Conservation (phyloP, 768 basidiomycete genomes). For the Agaricus subrufescens region DNA sequence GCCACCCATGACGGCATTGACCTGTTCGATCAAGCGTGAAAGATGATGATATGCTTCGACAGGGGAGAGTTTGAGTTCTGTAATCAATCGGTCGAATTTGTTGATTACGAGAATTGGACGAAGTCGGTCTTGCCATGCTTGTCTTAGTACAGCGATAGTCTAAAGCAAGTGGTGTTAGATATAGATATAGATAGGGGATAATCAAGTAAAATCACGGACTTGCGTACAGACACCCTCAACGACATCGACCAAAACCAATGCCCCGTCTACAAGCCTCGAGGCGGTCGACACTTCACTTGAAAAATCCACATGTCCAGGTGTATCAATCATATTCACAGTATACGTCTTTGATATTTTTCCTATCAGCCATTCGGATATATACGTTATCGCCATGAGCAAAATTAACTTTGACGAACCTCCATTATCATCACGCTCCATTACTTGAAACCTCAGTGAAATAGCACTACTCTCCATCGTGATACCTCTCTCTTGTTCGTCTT, state of each 20-base stretch:
- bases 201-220: conserved; percentile 40
- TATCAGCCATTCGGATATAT: conserved; percentile 17
- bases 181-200: neutral
- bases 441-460: conserved; percentile 84
- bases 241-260: conserved; percentile 91
- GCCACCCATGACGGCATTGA: conserved; percentile 96
- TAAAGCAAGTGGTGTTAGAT: conserved; percentile 22
- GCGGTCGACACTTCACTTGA: conserved; percentile 96
- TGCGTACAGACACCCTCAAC: conserved; percentile 99
- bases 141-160: conserved; percentile 93
- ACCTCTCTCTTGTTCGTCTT: conserved; percentile 96
- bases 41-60: conserved; percentile 94
- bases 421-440: conserved; percentile 48
- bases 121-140: conserved; percentile 89
- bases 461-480: conserved; percentile 99
- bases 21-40: conserved; percentile 89
- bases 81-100: conserved; percentile 92
- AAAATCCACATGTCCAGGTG: conserved; percentile 98
- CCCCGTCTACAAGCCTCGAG: conserved; percentile 90
- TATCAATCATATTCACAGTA: conserved; percentile 94
- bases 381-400: neutral
- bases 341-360: conserved; percentile 63
- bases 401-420: conserved; percentile 46
- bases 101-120: conserved; percentile 94
- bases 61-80: conserved; percentile 88